Conservation (phyloP, 2,329 filamentous ascomycete species). For the Sporothrix pseudoabietina region DNA sequence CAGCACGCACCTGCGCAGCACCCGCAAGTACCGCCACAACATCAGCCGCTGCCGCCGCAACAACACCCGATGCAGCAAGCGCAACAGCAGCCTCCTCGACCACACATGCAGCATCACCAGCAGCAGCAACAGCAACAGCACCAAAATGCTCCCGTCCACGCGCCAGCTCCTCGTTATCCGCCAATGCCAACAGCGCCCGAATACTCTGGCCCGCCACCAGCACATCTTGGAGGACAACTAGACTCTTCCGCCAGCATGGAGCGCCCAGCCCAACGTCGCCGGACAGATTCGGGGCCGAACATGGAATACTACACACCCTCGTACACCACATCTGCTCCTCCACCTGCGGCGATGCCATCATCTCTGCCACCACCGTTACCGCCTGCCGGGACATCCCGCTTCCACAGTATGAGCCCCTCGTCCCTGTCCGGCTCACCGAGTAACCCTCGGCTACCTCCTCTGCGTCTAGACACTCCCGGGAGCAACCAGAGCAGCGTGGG, state of each 20-base stretch:
- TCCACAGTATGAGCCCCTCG: slow-evolving; percentile 32
- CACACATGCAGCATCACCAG: neutral
- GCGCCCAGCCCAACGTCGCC: slow-evolving; percentile 32
- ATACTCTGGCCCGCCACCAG: slow-evolving; percentile 33
- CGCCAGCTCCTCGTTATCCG: slow-evolving; percentile 24
- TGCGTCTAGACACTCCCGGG: slow-evolving; percentile 34
- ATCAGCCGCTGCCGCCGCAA: slow-evolving; percentile 14
- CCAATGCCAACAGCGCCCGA: slow-evolving; percentile 22
- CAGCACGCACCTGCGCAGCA: slow-evolving; percentile 18
- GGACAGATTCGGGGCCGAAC: slow-evolving; percentile 32
- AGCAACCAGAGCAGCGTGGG: slow-evolving; percentile 40
- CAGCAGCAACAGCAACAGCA: neutral
- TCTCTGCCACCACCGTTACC: slow-evolving; percentile 1
- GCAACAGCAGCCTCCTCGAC: neutral
- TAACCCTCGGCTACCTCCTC: slow-evolving; percentile 29
- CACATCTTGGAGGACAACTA: slow-evolving; percentile 33
- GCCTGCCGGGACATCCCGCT: slow-evolving; percentile 18
- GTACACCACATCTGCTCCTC: slow-evolving; percentile 9
- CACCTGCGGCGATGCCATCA: slow-evolving; percentile 22
- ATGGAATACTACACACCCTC: slow-evolving; percentile 26
- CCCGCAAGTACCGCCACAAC: slow-evolving; percentile 16
- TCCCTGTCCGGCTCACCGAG: slow-evolving; percentile 31
- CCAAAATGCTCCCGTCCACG: neutral
- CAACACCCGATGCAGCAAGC: slow-evolving; percentile 23
- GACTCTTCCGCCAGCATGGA: slow-evolving; percentile 32